phyloP scores from a whole-genome alignment of 2,329 filamentous ascomycete genomes.

The Ophiosphaerella herpotricha region DNA sequence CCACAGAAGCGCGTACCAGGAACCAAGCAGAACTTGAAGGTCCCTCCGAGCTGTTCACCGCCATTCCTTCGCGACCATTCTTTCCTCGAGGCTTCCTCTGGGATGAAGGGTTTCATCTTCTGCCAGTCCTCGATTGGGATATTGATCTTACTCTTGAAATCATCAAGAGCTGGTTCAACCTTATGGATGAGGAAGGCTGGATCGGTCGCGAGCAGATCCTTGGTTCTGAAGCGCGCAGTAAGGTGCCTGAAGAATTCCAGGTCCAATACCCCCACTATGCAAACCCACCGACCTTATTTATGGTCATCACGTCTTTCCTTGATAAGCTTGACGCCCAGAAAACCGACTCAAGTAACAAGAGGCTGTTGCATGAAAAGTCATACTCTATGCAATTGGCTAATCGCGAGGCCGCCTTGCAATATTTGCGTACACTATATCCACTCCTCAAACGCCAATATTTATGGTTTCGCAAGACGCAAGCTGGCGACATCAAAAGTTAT shows the following conservation, averaged over 20 bases:
- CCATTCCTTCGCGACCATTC: conserved; percentile 89
- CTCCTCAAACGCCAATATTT: conserved; percentile 85
- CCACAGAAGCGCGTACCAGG: conserved; percentile 75
- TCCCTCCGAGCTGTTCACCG: conserved; percentile 86
- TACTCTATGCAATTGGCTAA: conserved; percentile 71
- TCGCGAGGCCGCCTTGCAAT: conserved; percentile 68
- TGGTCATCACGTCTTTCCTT: conserved; percentile 83
- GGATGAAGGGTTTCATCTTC: conserved; percentile 96
- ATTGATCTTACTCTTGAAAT: conserved; percentile 82
- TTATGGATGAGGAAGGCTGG: conserved; percentile 98
- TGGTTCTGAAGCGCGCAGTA: conserved; percentile 87
- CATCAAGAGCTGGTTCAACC: conserved; percentile 90
- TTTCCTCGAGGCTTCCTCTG: conserved; percentile 96
- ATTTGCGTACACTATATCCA: conserved; percentile 79
- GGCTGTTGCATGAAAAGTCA: conserved; percentile 45
- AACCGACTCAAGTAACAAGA: conserved; percentile 38
- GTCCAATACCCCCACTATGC: conserved; percentile 96
- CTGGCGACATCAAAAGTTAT: conserved; percentile 86
- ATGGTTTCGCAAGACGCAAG: conserved; percentile 94
- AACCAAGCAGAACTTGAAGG: conserved; percentile 74
- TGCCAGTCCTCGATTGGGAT: conserved; percentile 93
- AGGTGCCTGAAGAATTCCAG: conserved; percentile 91
- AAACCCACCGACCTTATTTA: conserved; percentile 92
- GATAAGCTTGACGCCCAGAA: conserved; percentile 68
- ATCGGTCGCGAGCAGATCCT: conserved; percentile 96